Evolutionary conservation across 1,284 basidiomycete species (phyloP), one percentile per base, ranked within the genome.

Genomic region (Vanrija sp.): DNA sequence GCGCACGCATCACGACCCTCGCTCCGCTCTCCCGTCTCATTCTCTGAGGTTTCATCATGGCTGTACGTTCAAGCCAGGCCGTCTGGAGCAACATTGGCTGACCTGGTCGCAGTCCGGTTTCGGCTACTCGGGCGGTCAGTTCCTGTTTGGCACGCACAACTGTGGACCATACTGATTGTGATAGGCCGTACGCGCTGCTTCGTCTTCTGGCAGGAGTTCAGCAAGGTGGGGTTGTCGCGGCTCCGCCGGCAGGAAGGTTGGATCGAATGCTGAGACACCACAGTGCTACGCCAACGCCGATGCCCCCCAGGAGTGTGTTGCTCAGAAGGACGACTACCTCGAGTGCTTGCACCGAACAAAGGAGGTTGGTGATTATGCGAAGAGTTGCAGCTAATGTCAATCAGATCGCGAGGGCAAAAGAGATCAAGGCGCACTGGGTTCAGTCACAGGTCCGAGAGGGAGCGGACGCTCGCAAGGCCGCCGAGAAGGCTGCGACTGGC

Each of bases 341-440:
- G 92, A 96, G 75, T 97, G 94, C 76, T 78, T 97, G 56, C 93
- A 96, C 73, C 85, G 88, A 70, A 86, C 83, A 41, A 90, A 95
- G 76, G 92, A 95, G 84, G 93, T 92, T 59, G 56, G 78, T 62
- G 6, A 19, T 22, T 19, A 20, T 20, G n/a, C 9, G 4, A 24
- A 18, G 15, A 15, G 16, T 18, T 37, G 37, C 39, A 41, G 31
- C 53, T 49, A 24, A 47, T 31, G 12, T 18, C 44, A 14, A 37
- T 38, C 66, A 91, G 88, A 83, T 85, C 69, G 84, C 83, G 23
- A 84, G 88, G 35, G 86, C 86, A 41, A 84, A 86, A 66, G 78
- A 82, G 23, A 79, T 92, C 68, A 85, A 87, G 72, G 78, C 82
- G 18, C 86, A 90, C 68, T 87, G 87, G 68, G 78, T 86, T 59